Evolutionary conservation across 2,329 filamentous ascomycete genomes (phyloP), one percentile per base, ranked within the genome.

Genomic region (Parafenestella ontariensis): DNA sequence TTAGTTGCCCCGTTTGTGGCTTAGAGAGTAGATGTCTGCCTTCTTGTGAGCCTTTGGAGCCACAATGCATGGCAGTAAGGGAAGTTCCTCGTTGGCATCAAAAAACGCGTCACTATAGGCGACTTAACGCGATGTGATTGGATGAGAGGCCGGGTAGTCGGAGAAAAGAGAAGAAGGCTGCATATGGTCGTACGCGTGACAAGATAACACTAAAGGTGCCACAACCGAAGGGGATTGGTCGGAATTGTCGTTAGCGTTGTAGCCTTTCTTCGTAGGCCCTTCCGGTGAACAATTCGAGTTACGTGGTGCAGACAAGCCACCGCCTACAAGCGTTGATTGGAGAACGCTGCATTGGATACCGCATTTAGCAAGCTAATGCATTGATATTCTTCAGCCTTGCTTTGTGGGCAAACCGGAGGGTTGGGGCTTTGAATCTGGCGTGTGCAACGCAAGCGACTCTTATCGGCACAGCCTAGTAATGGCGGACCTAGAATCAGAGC

Each of bases 261-360:
- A 47, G 47, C 52, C 52, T 18, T 47, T 15, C 23, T 46, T 54
- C 49, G 18, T 49, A 46, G 20, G 4, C 15, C 20, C 15, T 31
- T 9, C 34, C 40, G 41, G 43, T 51, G 46, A 44, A 52, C 49
- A 20, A 41, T 41, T 46, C 15, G 17, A 34, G 47, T 28, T n/a
- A 48, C 18, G 28, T 28, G 20, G 42, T 43, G n/a, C 48, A 42
- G 29, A 18, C 26, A 24, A 24, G 29, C 50, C n/a, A 20, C 31
- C 11, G 28, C 11, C 26, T 29, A 3, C 15, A 33, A 39, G 31
- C 24, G 41, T 36, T 54, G 41, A 54, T 49, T 49, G 51, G 51
- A 17, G 31, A 18, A 45, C 24, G 34, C 40, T 23, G 17, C 18
- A 1, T 39, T 13, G 13, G 26, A 3, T 13, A 40, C 15, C 36